Base-by-base conservation (phyloP, 2,329 filamentous ascomycete genomes). In the Thyridium curvatum region DNA sequence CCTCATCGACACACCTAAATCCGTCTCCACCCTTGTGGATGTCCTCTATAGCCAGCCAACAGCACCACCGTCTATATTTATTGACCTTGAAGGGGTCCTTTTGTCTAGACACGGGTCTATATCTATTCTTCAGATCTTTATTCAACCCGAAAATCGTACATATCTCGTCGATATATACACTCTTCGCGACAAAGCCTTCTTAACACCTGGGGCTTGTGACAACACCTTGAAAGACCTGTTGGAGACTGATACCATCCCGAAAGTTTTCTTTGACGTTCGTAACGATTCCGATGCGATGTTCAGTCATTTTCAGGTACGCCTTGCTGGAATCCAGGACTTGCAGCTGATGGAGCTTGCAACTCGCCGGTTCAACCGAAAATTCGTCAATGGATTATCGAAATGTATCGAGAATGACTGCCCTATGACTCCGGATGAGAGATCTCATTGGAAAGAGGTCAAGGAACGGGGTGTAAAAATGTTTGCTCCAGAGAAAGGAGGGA, bases 401-500 rank as follows among this genome's bases (percentile, higher is more conserved):
- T 44, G 37, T 10, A 28, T 53, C 13, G 12, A 40, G 3, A 4
- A 14, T 8, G 43, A 50, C 17, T 32, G 35, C 15, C 13, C 14
- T 1, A 18, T 46, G 16, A 10, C 13, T 9, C 2, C 4, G 3
- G 14, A 2, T 2, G 36, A 15, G 3, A 31, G 17, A 12, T 2
- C 12, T 4, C 16, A 15, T 12, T 69, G 62, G 56, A 41, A 47
- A n/a, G 35, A 17, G 0, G 40, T 44, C 26, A 74, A 73, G 44
- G 52, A 62, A 1, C 44, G 52, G 7, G 65, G 65, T n/a, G n/a
- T n/a, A n/a, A n/a, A 1, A 8, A 37, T 1, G 41, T 73, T 71
- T 45, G 49, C 48, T 4, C 64, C 66, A 0, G 51, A 62, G 18
- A 38, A 37, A 1, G 71, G 71, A 2, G 72, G 71, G 0, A 52